A percentile compares a stretch with the other conserved stretches of the same genome.
phyloP scores from a whole-genome alignment of 2,329 filamentous ascomycete species.

The Colletotrichum lupini region DNA sequence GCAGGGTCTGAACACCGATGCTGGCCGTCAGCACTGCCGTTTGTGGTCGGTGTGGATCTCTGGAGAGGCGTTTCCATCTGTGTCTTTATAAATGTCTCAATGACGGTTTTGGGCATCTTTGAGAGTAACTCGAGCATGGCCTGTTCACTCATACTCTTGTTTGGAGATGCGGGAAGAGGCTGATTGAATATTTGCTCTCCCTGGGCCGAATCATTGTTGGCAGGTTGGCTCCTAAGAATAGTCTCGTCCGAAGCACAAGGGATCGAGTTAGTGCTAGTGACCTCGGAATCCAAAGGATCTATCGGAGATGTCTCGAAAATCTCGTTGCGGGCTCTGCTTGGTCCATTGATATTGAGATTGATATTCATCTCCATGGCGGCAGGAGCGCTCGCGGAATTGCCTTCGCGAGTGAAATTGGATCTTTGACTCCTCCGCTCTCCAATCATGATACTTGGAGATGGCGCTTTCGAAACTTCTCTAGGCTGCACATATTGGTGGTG shows the following conservation, averaged over 20 bases:
- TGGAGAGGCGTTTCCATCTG: slow-evolving; percentile 9
- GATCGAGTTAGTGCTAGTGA: background rate
- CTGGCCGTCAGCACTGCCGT: background rate
- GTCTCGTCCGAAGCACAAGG: background rate
- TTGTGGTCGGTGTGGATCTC: slow-evolving; percentile 31
- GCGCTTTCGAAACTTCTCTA: slow-evolving; percentile 15
- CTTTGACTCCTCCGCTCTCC: background rate
- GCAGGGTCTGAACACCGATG: slow-evolving; percentile 18
- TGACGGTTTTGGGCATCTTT: slow-evolving; percentile 44
- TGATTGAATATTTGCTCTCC: background rate
- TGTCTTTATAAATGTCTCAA: slow-evolving; percentile 46
- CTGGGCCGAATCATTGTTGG: background rate
- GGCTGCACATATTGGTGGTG: slow-evolving; percentile 14
- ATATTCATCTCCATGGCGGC: background rate
- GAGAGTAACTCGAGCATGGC: slow-evolving; percentile 39
- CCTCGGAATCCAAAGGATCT: background rate
- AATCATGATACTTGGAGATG: background rate
- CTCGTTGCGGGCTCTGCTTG: background rate
- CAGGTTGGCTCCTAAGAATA: background rate
- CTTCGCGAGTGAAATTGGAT: background rate
- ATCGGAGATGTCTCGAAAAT: background rate
- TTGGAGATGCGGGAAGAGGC: background rate
- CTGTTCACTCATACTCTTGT: slow-evolving; percentile 1
- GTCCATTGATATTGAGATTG: background rate
- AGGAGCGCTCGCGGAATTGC: background rate